These are phyloP conservation scores for Linnemannia schmuckeri DNA, from an alignment of 192 early-diverging fungal species.

Conservation along the genomic window DNA sequence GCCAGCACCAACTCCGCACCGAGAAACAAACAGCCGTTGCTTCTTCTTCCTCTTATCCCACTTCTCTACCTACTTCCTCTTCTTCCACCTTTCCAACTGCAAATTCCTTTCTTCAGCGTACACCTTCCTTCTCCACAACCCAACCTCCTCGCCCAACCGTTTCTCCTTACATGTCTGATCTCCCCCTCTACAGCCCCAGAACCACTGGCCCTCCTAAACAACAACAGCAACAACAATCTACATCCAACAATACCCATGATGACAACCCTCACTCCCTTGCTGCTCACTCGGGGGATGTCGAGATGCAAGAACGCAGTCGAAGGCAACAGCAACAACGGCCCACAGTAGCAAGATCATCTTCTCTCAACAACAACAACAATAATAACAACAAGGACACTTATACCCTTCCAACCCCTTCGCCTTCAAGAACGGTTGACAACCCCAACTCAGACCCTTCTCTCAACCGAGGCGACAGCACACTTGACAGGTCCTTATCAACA, in stretches of 20 bases:
- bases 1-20: conserved; percentile 4
- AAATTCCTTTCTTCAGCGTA: conserved; percentile 3
- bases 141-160: background rate
- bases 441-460: background rate
- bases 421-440: background rate
- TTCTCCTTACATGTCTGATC: background rate
- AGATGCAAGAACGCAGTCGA: background rate
- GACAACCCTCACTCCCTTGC: too few species aligned
- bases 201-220: background rate
- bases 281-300: background rate
- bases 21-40: background rate
- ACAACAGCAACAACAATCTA: background rate
- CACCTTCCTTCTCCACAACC: conserved; percentile 4
- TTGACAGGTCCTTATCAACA: conserved; percentile 4
- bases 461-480: background rate
- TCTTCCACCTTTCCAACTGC: background rate
- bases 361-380: background rate
- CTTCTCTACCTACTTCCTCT: background rate
- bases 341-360: background rate
- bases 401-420: background rate
- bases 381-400: conserved; percentile 9
- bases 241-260: background rate
- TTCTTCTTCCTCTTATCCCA: background rate
- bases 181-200: conserved; percentile 3
- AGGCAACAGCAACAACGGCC: background rate